Evolutionary conservation across 2,329 filamentous ascomycete genomes (phyloP).

Genomic region (Emergomyces orientalis): DNA sequence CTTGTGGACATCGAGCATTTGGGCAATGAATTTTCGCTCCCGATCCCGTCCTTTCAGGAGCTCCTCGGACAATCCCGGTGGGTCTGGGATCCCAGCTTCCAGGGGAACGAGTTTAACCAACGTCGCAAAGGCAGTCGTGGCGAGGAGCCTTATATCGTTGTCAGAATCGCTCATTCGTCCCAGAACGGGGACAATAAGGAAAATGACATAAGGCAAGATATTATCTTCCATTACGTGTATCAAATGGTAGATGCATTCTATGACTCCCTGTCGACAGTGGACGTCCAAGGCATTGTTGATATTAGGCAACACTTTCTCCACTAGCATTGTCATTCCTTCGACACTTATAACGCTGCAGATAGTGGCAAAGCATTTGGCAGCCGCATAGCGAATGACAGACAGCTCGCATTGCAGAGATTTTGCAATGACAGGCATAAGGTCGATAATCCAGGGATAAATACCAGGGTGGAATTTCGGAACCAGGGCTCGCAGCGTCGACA

Average conservation of each 20-base stretch:
- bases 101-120: constrained; percentile 94
- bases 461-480: constrained; percentile 75
- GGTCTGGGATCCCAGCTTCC: constrained; percentile 94
- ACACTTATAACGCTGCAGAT: constrained; percentile 95
- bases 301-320: constrained; percentile 82
- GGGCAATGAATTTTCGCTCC: constrained; percentile 91
- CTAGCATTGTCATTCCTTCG: constrained; percentile 89
- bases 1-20: constrained; percentile 94
- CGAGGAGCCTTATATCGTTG: constrained; percentile 85
- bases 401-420: constrained; percentile 79
- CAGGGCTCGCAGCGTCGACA: constrained; percentile 86
- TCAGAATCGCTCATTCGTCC: constrained; percentile 98
- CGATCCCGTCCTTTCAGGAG: constrained; percentile 82
- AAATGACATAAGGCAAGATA: constrained; percentile 95
- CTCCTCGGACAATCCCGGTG: constrained; percentile 81
- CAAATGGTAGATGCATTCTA: constrained; percentile 91
- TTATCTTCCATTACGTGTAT: constrained; percentile 97
- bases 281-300: constrained; percentile 87
- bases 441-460: constrained; percentile 70
- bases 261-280: constrained; percentile 81
- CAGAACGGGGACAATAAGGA: constrained; percentile 92
- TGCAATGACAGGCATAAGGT: constrained; percentile 74
- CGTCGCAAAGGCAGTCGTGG: constrained; percentile 93
- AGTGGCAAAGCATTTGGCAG: constrained; percentile 93
- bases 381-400: constrained; percentile 90